phyloP scores from a whole-genome alignment of 345 rosid species.

The Euclidium syriacum region DNA sequence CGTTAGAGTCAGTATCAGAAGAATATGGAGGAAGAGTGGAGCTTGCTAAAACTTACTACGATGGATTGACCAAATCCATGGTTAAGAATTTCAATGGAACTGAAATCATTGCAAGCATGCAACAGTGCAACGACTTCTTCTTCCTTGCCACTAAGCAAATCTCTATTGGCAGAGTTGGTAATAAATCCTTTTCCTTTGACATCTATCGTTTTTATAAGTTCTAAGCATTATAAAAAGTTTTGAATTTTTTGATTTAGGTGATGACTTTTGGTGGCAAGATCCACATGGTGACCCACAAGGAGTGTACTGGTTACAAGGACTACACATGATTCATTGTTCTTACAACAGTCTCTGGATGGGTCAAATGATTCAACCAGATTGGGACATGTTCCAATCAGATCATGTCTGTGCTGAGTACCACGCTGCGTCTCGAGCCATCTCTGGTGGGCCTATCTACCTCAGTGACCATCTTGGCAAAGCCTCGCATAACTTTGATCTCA shows the following conservation, averaged over 20 bases:
- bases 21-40: conserved; percentile 83
- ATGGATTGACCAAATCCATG: conserved; percentile 57
- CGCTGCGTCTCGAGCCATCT: conserved; percentile 81
- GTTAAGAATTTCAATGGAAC: conserved; percentile 73
- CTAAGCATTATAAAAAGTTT: background rate
- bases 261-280: conserved; percentile 94
- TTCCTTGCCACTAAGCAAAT: conserved; percentile 81
- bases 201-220: background rate
- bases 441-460: conserved; percentile 80
- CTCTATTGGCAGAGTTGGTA: conserved; percentile 87
- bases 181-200: background rate
- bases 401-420: conserved; percentile 83
- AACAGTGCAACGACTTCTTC: conserved; percentile 88
- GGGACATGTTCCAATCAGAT: conserved; percentile 98
- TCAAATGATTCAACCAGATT: conserved; percentile 79
- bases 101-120: conserved; percentile 80
- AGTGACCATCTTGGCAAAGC: conserved; percentile 60
- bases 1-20: conserved; percentile 66
- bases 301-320: conserved; percentile 85
- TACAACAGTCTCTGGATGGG: conserved; percentile 98
- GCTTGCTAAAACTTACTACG: conserved; percentile 63
- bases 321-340: conserved; percentile 86
- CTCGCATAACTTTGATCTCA: conserved; percentile 66
- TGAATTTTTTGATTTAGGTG: conserved; percentile 42
- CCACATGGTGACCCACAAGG: conserved; percentile 91